Base-by-base conservation (phyloP, 164 flowering plant genomes). In the Berberis vulgaris region DNA sequence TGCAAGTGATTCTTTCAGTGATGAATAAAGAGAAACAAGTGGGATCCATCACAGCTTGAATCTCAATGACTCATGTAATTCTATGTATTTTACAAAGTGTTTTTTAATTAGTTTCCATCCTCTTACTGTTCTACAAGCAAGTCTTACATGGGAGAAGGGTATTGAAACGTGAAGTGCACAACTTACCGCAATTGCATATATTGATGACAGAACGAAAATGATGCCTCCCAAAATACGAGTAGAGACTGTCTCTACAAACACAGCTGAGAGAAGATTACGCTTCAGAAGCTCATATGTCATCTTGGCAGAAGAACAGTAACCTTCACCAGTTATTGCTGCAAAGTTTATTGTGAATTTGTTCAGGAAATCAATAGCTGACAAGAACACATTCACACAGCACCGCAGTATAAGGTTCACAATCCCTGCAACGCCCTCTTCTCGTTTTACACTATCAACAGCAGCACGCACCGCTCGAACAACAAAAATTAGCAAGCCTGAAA, bases 341-440 rank as follows among this genome's bases (percentile, higher is more conserved):
- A 89, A 89, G 80, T 85, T 89, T 61, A 89, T 78, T 47, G 93
- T 79, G 78, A 89, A 89, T 75, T 87, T 87, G 78, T 87, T 89
- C 11, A 89, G 78, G 73, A 84, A 89, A 54, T 89, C 93, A 54
- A 89, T 58, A 9, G 91, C 82, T 43, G 81, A 39, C n/a, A 89
- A 65, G 4, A 85, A 71, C 50, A 75, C 67, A 69, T 84, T 85
- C 6, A 78, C 96, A 66, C 84, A 82, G 67, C 88, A 87, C 41
- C 86, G 84, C 3, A 89, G 79, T 7, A 81, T 53, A 45, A 80
- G 69, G 69, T 76, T 80, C 67, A 85, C 82, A 2, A 89, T 74
- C 42, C 96, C 93, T 44, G 78, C 71, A 64, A 60, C 69, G 26
- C 13, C 57, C 59, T 81, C 83, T 77, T 85, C 87, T 71, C 76